Evolutionary conservation across 805 yeast species (phyloP).

Genomic region (Cyberlindnera misumaiensis): DNA sequence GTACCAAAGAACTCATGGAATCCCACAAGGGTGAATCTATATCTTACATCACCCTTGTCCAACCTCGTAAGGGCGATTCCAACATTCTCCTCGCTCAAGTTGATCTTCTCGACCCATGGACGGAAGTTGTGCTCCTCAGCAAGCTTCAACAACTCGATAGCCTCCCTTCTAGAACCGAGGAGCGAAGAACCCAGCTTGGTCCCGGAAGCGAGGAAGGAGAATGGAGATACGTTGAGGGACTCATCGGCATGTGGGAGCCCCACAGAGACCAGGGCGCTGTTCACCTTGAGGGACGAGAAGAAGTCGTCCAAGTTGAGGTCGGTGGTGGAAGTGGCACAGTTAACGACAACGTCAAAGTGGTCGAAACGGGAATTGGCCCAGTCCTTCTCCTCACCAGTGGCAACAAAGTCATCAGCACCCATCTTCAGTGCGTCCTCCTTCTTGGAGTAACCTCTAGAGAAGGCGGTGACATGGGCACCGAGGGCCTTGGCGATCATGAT

Average conservation of each 20-base stretch:
- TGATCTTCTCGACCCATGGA: conserved; percentile 59
- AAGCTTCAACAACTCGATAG: conserved; percentile 56
- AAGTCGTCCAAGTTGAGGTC: conserved; percentile 43
- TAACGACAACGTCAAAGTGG: conserved; percentile 39
- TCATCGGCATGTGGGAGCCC: conserved; percentile 55
- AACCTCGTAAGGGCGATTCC: conserved; percentile 49
- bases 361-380: conserved; percentile 31
- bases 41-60: conserved; percentile 49
- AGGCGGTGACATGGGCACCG: conserved; percentile 53
- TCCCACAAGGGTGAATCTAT: conserved; percentile 56
- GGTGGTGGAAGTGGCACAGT: conserved; percentile 39
- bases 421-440: conserved; percentile 40
- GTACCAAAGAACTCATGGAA: conserved; percentile 35
- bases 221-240: conserved; percentile 37
- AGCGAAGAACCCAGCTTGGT: conserved; percentile 50
- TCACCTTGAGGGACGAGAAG: conserved; percentile 45
- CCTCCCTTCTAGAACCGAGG: conserved; percentile 58
- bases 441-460: conserved; percentile 44
- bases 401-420: conserved; percentile 49
- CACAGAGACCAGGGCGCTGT: conserved; percentile 54
- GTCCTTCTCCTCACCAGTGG: conserved; percentile 42
- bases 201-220: conserved; percentile 43
- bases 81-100: conserved; percentile 46
- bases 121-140: conserved; percentile 52
- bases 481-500: conserved; percentile 50